These are phyloP conservation scores for Cyberlindnera euphorbiae DNA, from an alignment of 805 yeast genomes.

Conservation along the genomic window DNA sequence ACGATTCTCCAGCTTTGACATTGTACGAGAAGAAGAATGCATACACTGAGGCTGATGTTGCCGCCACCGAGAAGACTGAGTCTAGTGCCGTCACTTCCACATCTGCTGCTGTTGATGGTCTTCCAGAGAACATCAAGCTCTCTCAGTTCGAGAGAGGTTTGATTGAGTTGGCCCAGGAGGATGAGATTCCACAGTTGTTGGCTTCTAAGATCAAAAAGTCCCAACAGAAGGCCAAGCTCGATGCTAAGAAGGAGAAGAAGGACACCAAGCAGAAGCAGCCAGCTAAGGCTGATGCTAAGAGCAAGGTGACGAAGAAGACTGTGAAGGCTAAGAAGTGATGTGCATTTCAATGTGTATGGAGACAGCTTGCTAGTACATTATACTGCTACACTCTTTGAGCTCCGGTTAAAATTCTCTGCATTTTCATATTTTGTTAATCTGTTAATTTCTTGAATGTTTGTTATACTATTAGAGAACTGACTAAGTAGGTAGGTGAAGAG, in stretches of 20 bases:
- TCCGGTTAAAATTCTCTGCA: too few species aligned
- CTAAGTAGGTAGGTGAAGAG: too few species aligned
- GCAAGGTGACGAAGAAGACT: conserved; percentile 13
- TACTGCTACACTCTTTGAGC: too few species aligned
- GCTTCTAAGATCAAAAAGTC: conserved; percentile 48
- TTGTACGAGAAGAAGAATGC: conserved; percentile 59
- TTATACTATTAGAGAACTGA: too few species aligned
- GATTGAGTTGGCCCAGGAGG: conserved; percentile 78
- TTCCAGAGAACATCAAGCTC: conserved; percentile 38
- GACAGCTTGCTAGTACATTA: background rate
- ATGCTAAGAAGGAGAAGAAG: conserved; percentile 14
- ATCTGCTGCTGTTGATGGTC: conserved; percentile 27
- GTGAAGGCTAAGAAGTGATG: conserved; percentile 12
- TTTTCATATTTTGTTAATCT: background rate
- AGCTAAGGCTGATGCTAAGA: conserved; percentile 12
- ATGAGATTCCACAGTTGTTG: conserved; percentile 56
- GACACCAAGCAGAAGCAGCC: conserved; percentile 5
- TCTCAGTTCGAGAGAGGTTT: conserved; percentile 70
- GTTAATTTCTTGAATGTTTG: too few species aligned
- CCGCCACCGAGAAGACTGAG: conserved; percentile 5
- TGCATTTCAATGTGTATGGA: background rate
- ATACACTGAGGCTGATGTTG: conserved; percentile 32
- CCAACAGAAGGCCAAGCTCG: conserved; percentile 26
- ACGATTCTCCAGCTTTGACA: conserved; percentile 79
- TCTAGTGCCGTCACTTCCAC: background rate